A percentile compares a stretch with the other conserved stretches of the same genome.
These are phyloP conservation scores for Aschersonia sp. DNA, from an alignment of 2,329 filamentous ascomycete species.

Conservation along the genomic window DNA sequence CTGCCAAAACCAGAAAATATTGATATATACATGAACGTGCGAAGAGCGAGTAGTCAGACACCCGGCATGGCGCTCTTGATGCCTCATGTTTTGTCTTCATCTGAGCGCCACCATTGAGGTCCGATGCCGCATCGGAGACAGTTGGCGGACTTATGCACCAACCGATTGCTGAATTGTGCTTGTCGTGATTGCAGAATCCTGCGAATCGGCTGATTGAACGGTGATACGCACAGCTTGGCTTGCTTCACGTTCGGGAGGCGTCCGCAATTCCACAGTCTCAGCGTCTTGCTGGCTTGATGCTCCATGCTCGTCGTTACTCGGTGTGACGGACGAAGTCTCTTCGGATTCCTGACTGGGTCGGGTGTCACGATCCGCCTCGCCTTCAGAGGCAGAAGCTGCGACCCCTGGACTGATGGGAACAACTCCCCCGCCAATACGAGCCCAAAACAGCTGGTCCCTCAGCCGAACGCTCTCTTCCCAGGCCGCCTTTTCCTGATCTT, in stretches of 20 bases:
- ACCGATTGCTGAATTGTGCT: constrained; percentile 12
- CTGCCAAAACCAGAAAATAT: too few species aligned
- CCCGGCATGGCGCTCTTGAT: too few species aligned
- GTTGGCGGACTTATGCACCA: not conserved
- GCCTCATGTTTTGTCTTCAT: too few species aligned
- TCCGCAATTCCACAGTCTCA: constrained; percentile 5
- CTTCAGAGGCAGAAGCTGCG: constrained; percentile 4
- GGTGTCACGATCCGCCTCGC: not conserved
- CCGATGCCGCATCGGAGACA: too few species aligned
- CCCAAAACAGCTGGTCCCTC: constrained; percentile 95
- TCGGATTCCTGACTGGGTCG: not conserved
- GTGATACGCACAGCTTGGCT: constrained; percentile 12
- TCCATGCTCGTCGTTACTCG: not conserved
- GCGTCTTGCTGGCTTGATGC: not conserved
- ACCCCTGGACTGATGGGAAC: constrained; percentile 41
- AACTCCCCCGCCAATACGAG: constrained; percentile 80
- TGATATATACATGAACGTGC: too few species aligned
- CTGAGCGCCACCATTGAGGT: too few species aligned
- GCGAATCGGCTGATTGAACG: constrained; percentile 6
- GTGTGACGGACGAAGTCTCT: not conserved
- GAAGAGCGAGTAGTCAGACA: too few species aligned
- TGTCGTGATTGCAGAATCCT: constrained; percentile 2
- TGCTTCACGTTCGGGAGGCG: constrained; percentile 15
- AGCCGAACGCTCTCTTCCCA: constrained; percentile 92
- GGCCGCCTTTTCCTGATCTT: constrained; percentile 70